These are phyloP conservation scores for Aspergillus hancockii DNA, from an alignment of 495 filamentous ascomycete genomes.

Conservation along the genomic window DNA sequence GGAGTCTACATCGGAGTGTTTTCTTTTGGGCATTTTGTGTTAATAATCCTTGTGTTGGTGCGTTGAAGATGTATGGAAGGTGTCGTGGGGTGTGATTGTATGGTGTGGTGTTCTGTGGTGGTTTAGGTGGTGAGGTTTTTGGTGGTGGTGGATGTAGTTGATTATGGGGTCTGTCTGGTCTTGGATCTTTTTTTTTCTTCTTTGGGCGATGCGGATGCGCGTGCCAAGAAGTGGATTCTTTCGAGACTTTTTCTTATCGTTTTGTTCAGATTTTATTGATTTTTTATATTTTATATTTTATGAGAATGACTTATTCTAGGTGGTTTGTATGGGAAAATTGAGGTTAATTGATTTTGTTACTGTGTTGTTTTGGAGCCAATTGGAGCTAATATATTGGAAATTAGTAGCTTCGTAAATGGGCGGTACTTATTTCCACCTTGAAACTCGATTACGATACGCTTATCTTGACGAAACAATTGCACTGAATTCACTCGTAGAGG, in stretches of 20 bases:
- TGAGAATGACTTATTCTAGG: not conserved
- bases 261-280: not conserved
- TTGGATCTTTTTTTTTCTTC: constrained; percentile 4
- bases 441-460: not conserved
- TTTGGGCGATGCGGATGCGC: constrained; percentile 1
- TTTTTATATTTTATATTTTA: not conserved
- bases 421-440: too few species aligned
- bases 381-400: too few species aligned
- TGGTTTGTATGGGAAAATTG: too few species aligned
- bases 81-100: not conserved
- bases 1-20: constrained; percentile 38
- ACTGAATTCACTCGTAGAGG: constrained; percentile 36
- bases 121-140: not conserved
- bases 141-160: not conserved
- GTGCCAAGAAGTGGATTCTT: constrained; percentile 13
- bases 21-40: constrained; percentile 49
- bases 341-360: too few species aligned
- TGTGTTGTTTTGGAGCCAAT: too few species aligned
- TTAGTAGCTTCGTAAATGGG: too few species aligned
- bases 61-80: not conserved
- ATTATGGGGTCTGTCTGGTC: constrained; percentile 3
- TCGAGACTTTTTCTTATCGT: not conserved
- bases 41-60: not conserved
- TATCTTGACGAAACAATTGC: constrained; percentile 8
- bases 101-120: not conserved